Evolutionary conservation across 345 rosid species (phyloP).

Genomic region (Ricinus communis): DNA sequence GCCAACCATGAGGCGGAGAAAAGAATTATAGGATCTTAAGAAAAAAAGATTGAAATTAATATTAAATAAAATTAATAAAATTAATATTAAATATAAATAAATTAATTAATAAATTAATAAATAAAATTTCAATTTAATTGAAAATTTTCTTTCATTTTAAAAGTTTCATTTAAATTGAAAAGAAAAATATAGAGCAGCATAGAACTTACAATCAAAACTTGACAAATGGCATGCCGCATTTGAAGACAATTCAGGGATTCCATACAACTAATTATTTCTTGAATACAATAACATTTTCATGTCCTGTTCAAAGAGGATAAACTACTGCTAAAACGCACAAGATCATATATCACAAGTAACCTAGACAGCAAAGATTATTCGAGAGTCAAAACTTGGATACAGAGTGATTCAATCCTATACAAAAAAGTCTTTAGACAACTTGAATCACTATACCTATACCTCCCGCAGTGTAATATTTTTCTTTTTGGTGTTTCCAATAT

Average conservation of each 20-base stretch:
- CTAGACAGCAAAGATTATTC: neutral
- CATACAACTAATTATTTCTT: neutral
- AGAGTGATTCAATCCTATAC: slow-evolving; percentile 7
- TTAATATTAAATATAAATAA: too few species aligned
- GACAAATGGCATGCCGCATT: neutral
- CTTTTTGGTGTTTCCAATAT: slow-evolving; percentile 1
- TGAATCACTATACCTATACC: slow-evolving; percentile 19
- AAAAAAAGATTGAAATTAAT: too few species aligned
- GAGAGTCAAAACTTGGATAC: slow-evolving; percentile 20
- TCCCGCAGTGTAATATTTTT: neutral
- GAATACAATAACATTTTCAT: neutral
- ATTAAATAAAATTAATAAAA: too few species aligned
- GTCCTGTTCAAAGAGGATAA: neutral
- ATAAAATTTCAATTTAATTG: too few species aligned
- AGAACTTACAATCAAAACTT: neutral
- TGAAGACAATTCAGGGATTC: neutral
- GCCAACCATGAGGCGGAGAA: too few species aligned
- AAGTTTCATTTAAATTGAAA: too few species aligned
- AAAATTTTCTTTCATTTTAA: too few species aligned
- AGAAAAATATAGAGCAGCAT: too few species aligned
- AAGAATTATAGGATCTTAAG: too few species aligned
- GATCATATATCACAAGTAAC: neutral
- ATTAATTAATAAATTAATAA: too few species aligned
- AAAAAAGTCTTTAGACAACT: neutral
- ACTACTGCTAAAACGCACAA: neutral